Percentiles rank a stretch among this genome's conserved stretches.
Conservation (phyloP, 208 protist genomes). For the Phytomonas serpens region DNA sequence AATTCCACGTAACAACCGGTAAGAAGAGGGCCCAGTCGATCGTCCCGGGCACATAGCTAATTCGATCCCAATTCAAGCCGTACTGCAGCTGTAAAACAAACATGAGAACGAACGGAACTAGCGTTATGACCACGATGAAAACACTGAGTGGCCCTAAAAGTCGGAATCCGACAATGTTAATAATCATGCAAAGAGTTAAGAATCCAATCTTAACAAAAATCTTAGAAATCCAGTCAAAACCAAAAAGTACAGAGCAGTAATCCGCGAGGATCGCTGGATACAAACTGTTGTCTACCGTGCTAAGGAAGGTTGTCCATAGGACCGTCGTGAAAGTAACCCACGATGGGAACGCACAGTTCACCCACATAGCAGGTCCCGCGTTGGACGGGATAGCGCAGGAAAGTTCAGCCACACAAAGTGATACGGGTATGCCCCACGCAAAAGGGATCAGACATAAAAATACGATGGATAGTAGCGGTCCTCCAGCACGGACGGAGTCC, state of each 20-base stretch:
- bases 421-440: conserved; percentile 82
- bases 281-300: conserved; percentile 86
- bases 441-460: conserved; percentile 83
- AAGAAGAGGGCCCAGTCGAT: conserved; percentile 85
- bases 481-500: conserved; percentile 79
- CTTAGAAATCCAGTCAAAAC: conserved; percentile 40
- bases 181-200: conserved; percentile 46
- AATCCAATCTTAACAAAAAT: conserved; percentile 59
- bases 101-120: conserved; percentile 85
- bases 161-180: conserved; percentile 76
- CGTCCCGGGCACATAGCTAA: conserved; percentile 47
- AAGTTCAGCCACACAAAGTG: conserved; percentile 82
- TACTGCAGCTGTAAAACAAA: conserved; percentile 76
- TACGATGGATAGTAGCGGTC: conserved; percentile 75
- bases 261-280: conserved; percentile 84
- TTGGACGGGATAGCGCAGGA: conserved; percentile 83
- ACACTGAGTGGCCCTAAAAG: conserved; percentile 71
- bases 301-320: conserved; percentile 77
- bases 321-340: conserved; percentile 82
- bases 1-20: conserved; percentile 86
- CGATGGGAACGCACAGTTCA: conserved; percentile 78
- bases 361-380: conserved; percentile 88
- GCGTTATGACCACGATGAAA: conserved; percentile 73
- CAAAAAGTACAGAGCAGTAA: conserved; percentile 68
- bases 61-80: conserved; percentile 69